phyloP scores from a whole-genome alignment of 2,329 filamentous ascomycete genomes.

The Drechslerella coelobrocha region DNA sequence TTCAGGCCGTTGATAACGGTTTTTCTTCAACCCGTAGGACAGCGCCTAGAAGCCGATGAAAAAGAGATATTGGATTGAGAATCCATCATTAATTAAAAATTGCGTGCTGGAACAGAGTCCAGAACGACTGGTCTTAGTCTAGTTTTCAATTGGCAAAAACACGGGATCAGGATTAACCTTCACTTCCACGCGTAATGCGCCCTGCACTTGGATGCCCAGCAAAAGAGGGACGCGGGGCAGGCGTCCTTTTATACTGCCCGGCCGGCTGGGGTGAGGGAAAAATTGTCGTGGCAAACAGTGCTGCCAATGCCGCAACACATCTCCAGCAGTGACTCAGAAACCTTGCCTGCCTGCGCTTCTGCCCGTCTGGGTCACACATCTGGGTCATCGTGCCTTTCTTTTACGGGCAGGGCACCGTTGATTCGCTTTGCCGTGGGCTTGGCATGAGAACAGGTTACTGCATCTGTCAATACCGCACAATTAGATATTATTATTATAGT shows the following conservation, averaged over 20 bases:
- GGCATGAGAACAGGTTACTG: too few relatives aligned
- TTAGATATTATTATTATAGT: too few relatives aligned
- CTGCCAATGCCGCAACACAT: background rate
- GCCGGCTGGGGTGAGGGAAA: background rate
- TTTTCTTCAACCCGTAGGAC: background rate
- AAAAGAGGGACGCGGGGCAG: background rate
- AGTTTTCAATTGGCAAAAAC: conserved; percentile 13
- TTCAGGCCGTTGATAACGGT: background rate
- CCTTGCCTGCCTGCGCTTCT: too few relatives aligned
- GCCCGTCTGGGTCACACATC: background rate
- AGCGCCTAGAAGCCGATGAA: conserved; percentile 1
- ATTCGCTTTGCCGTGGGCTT: too few relatives aligned
- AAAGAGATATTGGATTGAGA: background rate
- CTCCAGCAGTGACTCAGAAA: too few relatives aligned
- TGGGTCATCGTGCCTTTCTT: background rate
- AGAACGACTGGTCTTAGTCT: background rate
- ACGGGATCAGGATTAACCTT: conserved; percentile 10
- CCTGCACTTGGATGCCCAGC: background rate
- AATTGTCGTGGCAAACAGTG: background rate
- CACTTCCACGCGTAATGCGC: conserved; percentile 5
- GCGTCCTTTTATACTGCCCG: background rate
- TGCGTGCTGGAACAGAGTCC: background rate
- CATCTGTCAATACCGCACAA: too few relatives aligned
- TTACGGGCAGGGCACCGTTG: too few relatives aligned
- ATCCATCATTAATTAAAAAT: conserved; percentile 8